Base-by-base conservation (phyloP, 1,284 basidiomycete genomes). In the Singerocomus inundabilis region DNA sequence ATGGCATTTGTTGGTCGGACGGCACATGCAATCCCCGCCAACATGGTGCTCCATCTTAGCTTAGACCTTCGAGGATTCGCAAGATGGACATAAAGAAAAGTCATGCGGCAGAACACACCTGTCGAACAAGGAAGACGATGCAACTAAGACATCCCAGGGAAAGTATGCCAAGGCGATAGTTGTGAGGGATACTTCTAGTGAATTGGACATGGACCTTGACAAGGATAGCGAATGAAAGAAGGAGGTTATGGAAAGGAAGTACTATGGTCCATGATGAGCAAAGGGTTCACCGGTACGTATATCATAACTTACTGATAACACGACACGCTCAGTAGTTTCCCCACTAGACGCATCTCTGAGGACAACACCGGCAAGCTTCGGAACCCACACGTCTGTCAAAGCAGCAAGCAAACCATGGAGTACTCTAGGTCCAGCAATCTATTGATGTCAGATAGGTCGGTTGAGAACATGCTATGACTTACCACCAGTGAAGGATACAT, bases 131-230 rank as follows among this genome's bases (percentile, higher is more conserved):
- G 57, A 46, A 12, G 66, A 52, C 16, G 52, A 48, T 12, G 34
- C 37, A n/a, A 42, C 46, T 46, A 65, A 65, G 11, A 70, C 54
- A 52, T 79, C 70, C 87, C 85, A 90, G 1, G 87, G 94, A 72
- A 91, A 98, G 64, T 81, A 81, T 24, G 75, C 77, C 44, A 98
- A 76, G 0, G 94, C 94, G 32, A 88, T 71, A 0, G 85, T 84
- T 0, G 89, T 91, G 35, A 99, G 69, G 0, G 91, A 84, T 0
- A 93, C 94, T 66, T 99, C 97, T 18, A 93, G 72, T 6, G 93
- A 95, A 65, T 98, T 99, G 13, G 93, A 96, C 33, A 99, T 75
- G 0, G 94, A 92, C 18, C 97, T 81, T 5, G 93, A 88, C 11
- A 97, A 75, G 1, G 92, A 83, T 47, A 96, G 77, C 0, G 82